Base-by-base conservation (phyloP, 306 rosid genomes). In the Cicer yamashitae region DNA sequence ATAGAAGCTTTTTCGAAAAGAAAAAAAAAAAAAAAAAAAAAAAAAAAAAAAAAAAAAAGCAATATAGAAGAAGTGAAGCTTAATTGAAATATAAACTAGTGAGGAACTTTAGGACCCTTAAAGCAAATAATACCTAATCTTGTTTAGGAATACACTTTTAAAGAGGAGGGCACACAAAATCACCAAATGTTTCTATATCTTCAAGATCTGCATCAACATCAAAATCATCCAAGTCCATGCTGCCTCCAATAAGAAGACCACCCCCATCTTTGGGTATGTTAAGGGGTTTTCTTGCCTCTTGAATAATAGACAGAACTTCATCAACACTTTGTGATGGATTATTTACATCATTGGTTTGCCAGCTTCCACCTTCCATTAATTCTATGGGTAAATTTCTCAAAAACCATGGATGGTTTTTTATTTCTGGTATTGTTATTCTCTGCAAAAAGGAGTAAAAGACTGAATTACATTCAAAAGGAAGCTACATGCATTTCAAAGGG, bases 371-470 rank as follows among this genome's bases (percentile, higher is more conserved):
- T 78, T 93, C 96, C 86, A 15, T 76, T 22, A 90, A 43, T 70
- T 93, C 98, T 40, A 82, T 34, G 0, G 98, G 92, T 80, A 93
- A 83, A 81, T 90, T 93, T 76, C 10, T 87, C 74, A 87, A 52
- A 84, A 93, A 93, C 98, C 96, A 93, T 14, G 91, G 87, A 81
- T 93, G 96, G 58, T 34, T 80, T 68, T 77, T 93, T 0, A 93
- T 89, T 75, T 86, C 94, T n/a, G 88, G 82, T 20, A 93, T 86
- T 10, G 91, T 87, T 76, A 93, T 86, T 82, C 96, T 90, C 98
- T 93, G 94, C 84, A 44, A 48, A 37, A 66, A 54, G 58, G 51
- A 30, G 47, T 61, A 12, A 76, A 78, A 51, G 38, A 66, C 5
- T 81, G 62, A 40, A 54, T 53, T 34, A 62, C 20, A 41, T 3